Base-by-base conservation (phyloP, 2,329 filamentous ascomycete genomes). In the Sclerotinia borealis region DNA sequence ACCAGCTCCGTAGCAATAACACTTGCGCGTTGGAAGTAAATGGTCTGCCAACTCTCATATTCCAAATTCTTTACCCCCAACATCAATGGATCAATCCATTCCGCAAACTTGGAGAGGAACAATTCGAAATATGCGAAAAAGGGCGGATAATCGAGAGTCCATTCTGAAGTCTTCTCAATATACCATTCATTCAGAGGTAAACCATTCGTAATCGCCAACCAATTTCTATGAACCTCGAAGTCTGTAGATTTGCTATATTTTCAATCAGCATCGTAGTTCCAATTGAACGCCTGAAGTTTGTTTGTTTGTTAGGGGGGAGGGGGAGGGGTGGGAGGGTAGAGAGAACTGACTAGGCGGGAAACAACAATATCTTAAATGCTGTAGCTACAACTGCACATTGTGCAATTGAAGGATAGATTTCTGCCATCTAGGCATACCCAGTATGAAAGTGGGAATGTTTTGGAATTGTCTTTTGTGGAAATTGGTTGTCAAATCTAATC, bases 71-170 rank as follows among this genome's bases (percentile, higher is more conserved):
- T 84, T 61, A 98, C 81, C 66, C 86, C 81, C 62, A 98, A 81
- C 89, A 99, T 95, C 64, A 82, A 84, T 29, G 90, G 86, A 74
- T 99, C 93, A 67, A 86, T 82, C 74, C 90, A 85, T 68, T 81
- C 84, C 31, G 93, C 95, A 64, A 87, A 80, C 72, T 95, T 90
- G 52, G 93, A 95, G 71, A 99, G 82, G 50, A 87, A 75, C 92
- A 92, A 98, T 81, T 99, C 95, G 78, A 98, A 97, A 75, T 90
- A 93, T 70, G 95, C 95, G 74, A 99, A 99, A 79, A 98, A 97
- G 9, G 95, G 95, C 37, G 95, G 95, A 75, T 99, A 99, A 79
- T 99, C 95, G 73, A 99, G 88, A 0, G 95, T 99, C 95, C 95
- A 99, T 91, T 98, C 92, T 64, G 95, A 99, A 2, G 93, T 96